phyloP scores from a whole-genome alignment of 225 moss, liverwort and hornwort species.

The Polytrichum formosum region DNA sequence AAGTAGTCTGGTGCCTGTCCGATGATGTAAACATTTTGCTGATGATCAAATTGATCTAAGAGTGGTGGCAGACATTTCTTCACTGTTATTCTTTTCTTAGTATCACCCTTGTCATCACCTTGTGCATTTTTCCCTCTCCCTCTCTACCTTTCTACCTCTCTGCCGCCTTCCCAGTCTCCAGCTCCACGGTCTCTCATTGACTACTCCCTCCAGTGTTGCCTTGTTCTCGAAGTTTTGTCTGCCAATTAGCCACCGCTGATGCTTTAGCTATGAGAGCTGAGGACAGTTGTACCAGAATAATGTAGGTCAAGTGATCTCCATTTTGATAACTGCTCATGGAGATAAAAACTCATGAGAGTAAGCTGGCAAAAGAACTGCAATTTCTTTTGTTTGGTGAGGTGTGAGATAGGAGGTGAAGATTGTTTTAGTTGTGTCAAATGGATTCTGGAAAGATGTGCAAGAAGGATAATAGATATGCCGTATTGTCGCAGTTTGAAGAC shows the following conservation, averaged over 20 bases:
- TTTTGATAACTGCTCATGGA: too few relatives aligned
- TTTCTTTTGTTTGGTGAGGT: too few relatives aligned
- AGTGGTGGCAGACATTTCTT: slow-evolving; percentile 15
- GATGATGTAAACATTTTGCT: slow-evolving; percentile 18
- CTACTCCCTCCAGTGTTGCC: too few relatives aligned
- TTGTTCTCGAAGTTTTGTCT: not conserved
- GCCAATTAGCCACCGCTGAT: slow-evolving; percentile 15
- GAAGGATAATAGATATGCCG: too few relatives aligned
- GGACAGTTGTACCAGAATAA: slow-evolving; percentile 6
- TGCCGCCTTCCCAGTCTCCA: not conserved
- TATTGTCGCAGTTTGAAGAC: too few relatives aligned
- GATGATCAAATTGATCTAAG: slow-evolving; percentile 1
- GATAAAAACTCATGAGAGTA: too few relatives aligned
- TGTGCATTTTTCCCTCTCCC: not conserved
- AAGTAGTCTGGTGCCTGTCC: slow-evolving; percentile 9
- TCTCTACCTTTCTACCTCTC: not conserved
- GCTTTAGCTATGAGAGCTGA: slow-evolving; percentile 21
- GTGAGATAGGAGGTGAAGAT: too few relatives aligned
- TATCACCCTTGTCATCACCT: not conserved
- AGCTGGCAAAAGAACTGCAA: too few relatives aligned
- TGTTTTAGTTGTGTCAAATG: too few relatives aligned
- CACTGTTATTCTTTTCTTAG: not conserved
- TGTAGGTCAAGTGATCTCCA: too few relatives aligned
- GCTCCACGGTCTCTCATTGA: too few relatives aligned
- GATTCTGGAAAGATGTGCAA: too few relatives aligned